A percentile compares a stretch with the other conserved stretches of the same genome.
Conservation (phyloP, 306 rosid species). For the Trifolium fragiferum region DNA sequence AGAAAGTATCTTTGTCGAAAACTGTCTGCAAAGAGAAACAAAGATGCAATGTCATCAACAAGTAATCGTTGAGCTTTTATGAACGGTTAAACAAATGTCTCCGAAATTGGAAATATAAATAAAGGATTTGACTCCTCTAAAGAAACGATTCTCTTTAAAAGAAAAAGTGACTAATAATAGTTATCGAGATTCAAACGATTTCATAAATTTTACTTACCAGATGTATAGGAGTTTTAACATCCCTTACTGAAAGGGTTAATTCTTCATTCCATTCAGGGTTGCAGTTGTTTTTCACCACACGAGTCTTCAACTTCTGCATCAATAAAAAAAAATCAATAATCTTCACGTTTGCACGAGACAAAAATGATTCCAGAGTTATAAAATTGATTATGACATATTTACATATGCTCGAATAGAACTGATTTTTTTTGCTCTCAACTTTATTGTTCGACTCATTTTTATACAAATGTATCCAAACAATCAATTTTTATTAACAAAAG, state of each 20-base stretch:
- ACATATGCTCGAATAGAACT: too few relatives aligned
- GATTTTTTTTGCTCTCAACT: too few relatives aligned
- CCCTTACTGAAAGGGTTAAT: slow-evolving; percentile 64
- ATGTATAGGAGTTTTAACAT: slow-evolving; percentile 54
- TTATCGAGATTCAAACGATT: not conserved
- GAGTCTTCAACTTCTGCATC: slow-evolving; percentile 68
- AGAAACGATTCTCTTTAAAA: not conserved
- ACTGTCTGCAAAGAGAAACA: slow-evolving; percentile 52
- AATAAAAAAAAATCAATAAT: slow-evolving; percentile 4
- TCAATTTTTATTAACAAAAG: too few relatives aligned
- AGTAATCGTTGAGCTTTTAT: not conserved
- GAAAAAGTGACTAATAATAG: not conserved
- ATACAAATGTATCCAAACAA: not conserved
- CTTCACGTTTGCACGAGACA: not conserved
- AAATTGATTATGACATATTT: not conserved
- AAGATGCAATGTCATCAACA: slow-evolving; percentile 21
- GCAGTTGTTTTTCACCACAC: slow-evolving; percentile 56
- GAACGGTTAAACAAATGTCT: not conserved
- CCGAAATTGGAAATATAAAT: too few relatives aligned
- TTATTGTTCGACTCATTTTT: too few relatives aligned
- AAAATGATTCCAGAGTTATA: too few relatives aligned
- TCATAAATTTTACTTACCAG: slow-evolving; percentile 47
- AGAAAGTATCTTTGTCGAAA: slow-evolving; percentile 74
- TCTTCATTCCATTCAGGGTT: slow-evolving; percentile 92
- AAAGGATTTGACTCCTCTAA: not conserved